phyloP scores from a whole-genome alignment of 208 protist genomes.

The Porcisia hertigi region DNA sequence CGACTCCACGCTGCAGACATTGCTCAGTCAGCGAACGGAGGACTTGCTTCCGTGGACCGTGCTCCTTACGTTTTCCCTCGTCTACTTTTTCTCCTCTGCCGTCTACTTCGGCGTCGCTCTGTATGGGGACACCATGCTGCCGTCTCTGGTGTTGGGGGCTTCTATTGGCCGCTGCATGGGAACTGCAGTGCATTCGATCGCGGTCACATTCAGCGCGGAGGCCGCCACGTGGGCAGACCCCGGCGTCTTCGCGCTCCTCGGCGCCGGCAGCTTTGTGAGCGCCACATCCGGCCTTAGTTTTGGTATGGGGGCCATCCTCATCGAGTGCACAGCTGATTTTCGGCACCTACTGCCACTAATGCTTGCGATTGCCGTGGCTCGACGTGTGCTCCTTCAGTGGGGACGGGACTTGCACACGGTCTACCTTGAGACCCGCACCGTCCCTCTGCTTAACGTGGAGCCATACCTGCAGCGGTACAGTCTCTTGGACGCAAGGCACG shows the following conservation, averaged over 20 bases:
- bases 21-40: slow-evolving; percentile 47
- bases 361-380: slow-evolving; percentile 50
- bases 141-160: slow-evolving; percentile 42
- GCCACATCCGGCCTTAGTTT: slow-evolving; percentile 54
- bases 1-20: slow-evolving; percentile 47
- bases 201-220: not conserved
- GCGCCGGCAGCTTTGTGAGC: slow-evolving; percentile 60
- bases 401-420: slow-evolving; percentile 47
- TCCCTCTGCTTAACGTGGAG: slow-evolving; percentile 53
- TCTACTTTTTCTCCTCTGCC: slow-evolving; percentile 50
- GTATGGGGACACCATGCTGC: slow-evolving; percentile 31
- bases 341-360: slow-evolving; percentile 59
- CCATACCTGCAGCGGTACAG: slow-evolving; percentile 43
- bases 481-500: slow-evolving; percentile 49
- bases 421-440: slow-evolving; percentile 41
- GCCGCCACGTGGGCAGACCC: slow-evolving; percentile 51
- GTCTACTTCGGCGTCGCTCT: slow-evolving; percentile 50
- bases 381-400: slow-evolving; percentile 37
- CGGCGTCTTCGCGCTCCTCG: slow-evolving; percentile 57
- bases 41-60: slow-evolving; percentile 34
- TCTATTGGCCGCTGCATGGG: slow-evolving; percentile 40
- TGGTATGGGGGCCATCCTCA: slow-evolving; percentile 43
- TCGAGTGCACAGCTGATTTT: slow-evolving; percentile 57
- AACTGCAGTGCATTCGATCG: slow-evolving; percentile 19
- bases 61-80: slow-evolving; percentile 34